These are phyloP conservation scores for Phytopythium mirpurense DNA, from an alignment of 352 stramenopile species.

Conservation along the genomic window DNA sequence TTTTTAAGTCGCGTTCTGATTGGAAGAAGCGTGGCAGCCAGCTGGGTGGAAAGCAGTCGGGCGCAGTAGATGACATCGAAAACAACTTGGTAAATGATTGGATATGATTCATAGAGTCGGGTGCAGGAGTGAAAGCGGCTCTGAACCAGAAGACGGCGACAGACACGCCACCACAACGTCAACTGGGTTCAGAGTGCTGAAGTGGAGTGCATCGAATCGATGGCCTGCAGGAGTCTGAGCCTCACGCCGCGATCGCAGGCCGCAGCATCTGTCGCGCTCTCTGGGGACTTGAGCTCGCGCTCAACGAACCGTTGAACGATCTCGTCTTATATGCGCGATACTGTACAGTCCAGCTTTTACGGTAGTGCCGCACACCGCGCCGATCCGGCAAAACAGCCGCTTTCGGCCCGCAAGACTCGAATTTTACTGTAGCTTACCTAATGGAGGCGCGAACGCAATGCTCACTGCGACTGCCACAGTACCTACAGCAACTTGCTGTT, in stretches of 20 bases:
- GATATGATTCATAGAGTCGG: background rate
- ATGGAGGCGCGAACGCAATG: no score
- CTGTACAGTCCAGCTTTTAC: no score
- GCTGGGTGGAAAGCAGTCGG: background rate
- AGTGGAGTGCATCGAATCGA: no score
- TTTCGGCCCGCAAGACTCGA: background rate
- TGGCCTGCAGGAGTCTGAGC: no score
- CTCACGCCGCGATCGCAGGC: no score
- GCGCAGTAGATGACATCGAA: background rate
- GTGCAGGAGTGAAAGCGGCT: background rate
- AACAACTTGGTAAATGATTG: background rate
- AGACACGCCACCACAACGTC: background rate
- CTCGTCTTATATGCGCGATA: no score
- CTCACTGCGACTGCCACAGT: no score
- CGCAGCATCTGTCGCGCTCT: background rate
- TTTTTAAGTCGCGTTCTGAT: no score
- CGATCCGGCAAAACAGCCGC: constrained; percentile 1
- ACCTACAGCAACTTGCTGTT: no score
- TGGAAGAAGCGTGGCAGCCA: background rate
- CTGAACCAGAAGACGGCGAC: background rate
- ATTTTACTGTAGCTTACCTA: no score
- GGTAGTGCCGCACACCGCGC: no score
- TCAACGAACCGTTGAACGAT: no score
- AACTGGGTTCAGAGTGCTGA: background rate
- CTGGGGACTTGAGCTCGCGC: background rate